Base-by-base conservation (phyloP, 2,329 filamentous ascomycete genomes). In the Fusarium verticillioides region DNA sequence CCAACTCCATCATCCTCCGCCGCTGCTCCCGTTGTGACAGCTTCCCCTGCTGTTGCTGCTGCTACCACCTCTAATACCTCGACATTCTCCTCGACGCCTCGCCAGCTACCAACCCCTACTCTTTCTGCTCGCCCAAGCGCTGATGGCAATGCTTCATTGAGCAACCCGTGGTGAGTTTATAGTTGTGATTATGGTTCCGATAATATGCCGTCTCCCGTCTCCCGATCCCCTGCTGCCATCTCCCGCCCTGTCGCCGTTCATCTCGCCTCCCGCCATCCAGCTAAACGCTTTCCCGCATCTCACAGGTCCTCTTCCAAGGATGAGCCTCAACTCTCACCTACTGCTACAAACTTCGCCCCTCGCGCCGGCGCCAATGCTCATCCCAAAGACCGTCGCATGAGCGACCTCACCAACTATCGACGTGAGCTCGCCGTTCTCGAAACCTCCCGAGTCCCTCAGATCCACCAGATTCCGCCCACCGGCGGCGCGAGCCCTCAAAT, bases 351-450 rank as follows among this genome's bases (percentile, higher is more conserved):
- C 43, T 81, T 82, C 72, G 83, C 83, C 70, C 80, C 83, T 74
- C 84, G 84, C 78, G 79, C 83, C 75, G 81, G 83, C 70, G 79
- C 74, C 73, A 74, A 74, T 86, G 75, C 84, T 83, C 59, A 82
- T 66, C 84, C 84, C 68, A 82, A 84, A 81, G 88, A 89, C 72
- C 88, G 86, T 77, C 85, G 87, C 75, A 81, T 87, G 79, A 88
- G 86, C 83, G 90, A 92, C 79, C 87, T 93, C 76, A 85, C 86
- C 79, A 91, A 92, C 80, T 92, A 94, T 80, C 90, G 92, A 78
- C 92, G 91, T 83, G 91, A 94, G 77, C 87, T 94, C 63, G 87
- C 90, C 75, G 88, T 92, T 66, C 85, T 94, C 77, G 91, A 94
- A 72, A 87, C 88, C 39, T 86, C 87, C 66, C 88, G 89, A 72